Percentiles rank a stretch among this genome's conserved stretches.
Conservation (phyloP, 306 rosid species). For the Sophora flavescens region DNA sequence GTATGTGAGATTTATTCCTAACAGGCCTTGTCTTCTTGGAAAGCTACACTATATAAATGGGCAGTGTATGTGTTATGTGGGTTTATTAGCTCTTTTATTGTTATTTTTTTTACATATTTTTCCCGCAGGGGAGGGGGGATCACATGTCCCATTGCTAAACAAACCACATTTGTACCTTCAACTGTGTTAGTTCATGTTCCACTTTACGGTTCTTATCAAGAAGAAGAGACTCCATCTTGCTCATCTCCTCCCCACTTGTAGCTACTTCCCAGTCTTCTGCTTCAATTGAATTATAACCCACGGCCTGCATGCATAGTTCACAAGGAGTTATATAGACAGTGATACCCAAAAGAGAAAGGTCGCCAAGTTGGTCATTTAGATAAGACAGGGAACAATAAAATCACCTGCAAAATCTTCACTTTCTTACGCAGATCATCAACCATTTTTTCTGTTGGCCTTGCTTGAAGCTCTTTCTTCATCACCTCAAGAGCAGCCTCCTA, state of each 20-base stretch:
- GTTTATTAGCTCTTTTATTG: conserved; percentile 5
- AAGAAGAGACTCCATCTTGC: conserved; percentile 99
- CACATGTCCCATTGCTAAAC: conserved; percentile 22
- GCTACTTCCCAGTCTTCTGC: conserved; percentile 99
- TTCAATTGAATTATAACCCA: conserved; percentile 96
- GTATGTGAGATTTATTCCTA: conserved; percentile 4
- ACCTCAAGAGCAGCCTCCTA: conserved; percentile 79
- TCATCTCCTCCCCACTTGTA: conserved; percentile 98
- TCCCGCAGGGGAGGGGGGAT: neutral
- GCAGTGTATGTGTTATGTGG: conserved; percentile 28
- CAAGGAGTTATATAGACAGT: conserved; percentile 40
- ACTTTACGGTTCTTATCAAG: conserved; percentile 98
- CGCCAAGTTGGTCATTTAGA: conserved; percentile 23
- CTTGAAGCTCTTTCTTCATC: conserved; percentile 89
- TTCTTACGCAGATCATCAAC: conserved; percentile 90
- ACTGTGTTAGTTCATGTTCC: conserved; percentile 94
- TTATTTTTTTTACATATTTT: neutral
- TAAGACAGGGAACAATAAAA: conserved; percentile 32
- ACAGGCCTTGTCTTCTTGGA: conserved; percentile 17
- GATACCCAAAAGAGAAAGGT: conserved; percentile 31
- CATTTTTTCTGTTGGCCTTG: conserved; percentile 84
- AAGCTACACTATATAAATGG: conserved; percentile 31
- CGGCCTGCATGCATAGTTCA: conserved; percentile 69
- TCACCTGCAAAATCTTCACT: conserved; percentile 95
- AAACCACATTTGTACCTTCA: conserved; percentile 67